Base-by-base conservation (phyloP, 2,329 filamentous ascomycete genomes). In the Alternaria gaisen region DNA sequence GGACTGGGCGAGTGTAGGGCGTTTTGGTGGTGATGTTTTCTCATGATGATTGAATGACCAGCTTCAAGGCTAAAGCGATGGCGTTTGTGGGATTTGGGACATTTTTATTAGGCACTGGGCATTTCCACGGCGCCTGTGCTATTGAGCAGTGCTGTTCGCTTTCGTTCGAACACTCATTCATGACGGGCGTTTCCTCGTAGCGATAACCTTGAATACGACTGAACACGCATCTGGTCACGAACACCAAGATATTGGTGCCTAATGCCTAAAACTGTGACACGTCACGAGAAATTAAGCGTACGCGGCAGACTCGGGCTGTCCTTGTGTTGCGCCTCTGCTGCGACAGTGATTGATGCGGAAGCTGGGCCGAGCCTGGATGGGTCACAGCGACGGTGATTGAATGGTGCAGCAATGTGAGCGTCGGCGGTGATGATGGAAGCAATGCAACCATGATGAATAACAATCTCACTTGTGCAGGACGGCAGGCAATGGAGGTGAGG, bases 1-100 rank as follows among this genome's bases (percentile, higher is more conserved):
- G 32, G 83, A 84, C 55, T 80, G 81, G 73, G 80, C 82, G 41
- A 84, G 81, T 46, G 82, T 84, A 32, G 83, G 83, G 48, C 75
- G 82, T 55, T 79, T 74, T 72, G 83, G 83, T 30, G 83, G 83
- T 20, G 82, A 84, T 70, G 72, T 74, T 48, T 71, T 73, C 65
- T 75, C 70, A 64, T 72, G 64, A 76, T 61, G 59, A 58, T 52
- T 60, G 59, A 57, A 53, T 56, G 58, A 60, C 43, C 38, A 46
- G 59, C 64, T 64, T 60, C 58, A 68, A 74, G n/a, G 36, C 36
- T 40, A 40, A 40, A 40, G 73, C 69, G 71, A 69, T 52, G 73
- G 73, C 71, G 73, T 73, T 72, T 73, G 68, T 61, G 69, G 66
- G 55, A 63, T 44, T 61, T 64, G 61, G 60, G 50, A 50, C 64